These are phyloP conservation scores for Trichomonascaceae sp. DNA, from an alignment of 1,139 yeast genomes.

Conservation along the genomic window DNA sequence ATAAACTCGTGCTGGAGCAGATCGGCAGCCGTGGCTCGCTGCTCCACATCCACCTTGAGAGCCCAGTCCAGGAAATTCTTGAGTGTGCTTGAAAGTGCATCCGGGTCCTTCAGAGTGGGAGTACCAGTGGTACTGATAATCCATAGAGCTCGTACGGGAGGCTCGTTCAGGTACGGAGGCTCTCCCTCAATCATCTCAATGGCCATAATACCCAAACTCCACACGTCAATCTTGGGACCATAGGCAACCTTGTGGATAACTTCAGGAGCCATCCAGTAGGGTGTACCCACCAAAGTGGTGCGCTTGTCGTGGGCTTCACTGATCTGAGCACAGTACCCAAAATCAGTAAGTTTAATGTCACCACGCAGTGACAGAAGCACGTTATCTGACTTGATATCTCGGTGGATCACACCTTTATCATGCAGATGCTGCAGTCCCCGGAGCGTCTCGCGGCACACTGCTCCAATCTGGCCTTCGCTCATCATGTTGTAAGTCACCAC, in stretches of 20 bases:
- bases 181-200: conserved; percentile 99
- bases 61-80: conserved; percentile 65
- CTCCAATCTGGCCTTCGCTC: conserved; percentile 97
- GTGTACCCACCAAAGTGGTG: conserved; percentile 99
- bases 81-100: conserved; percentile 53
- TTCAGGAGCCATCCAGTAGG: conserved; percentile 99
- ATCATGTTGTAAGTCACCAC: conserved; percentile 90
- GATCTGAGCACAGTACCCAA: conserved; percentile 90
- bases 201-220: conserved; percentile 96
- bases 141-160: conserved; percentile 84
- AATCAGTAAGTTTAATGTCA: conserved; percentile 65
- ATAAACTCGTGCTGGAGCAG: conserved; percentile 64
- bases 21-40: conserved; percentile 71
- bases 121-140: conserved; percentile 94
- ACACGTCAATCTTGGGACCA: conserved; percentile 93
- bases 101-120: conserved; percentile 84
- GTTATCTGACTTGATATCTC: conserved; percentile 94
- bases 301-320: conserved; percentile 76
- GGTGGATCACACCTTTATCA: conserved; percentile 86
- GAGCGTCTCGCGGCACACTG: conserved; percentile 85
- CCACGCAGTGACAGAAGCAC: conserved; percentile 73
- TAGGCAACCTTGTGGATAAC: conserved; percentile 88
- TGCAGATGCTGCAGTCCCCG: conserved; percentile 80
- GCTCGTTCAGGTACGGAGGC: conserved; percentile 92
- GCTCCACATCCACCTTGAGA: conserved; percentile 72